A percentile compares a stretch with the other conserved stretches of the same genome.
Conservation (phyloP, 805 yeast genomes). For the Saccharomycopsis malanga region DNA sequence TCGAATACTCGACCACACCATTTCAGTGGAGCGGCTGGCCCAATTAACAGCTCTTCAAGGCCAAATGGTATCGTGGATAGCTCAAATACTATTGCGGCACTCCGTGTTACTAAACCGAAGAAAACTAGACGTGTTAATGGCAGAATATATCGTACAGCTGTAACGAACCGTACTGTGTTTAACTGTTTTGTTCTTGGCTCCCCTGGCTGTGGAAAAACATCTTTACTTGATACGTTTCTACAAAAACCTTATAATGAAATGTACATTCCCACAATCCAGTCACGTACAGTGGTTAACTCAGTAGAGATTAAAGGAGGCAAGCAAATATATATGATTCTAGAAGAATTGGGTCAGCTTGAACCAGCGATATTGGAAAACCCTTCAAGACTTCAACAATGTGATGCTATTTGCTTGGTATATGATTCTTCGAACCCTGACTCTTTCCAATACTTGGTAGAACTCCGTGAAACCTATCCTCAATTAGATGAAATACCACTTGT, state of each 20-base stretch:
- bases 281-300: conserved; percentile 80
- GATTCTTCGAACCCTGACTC: conserved; percentile 97
- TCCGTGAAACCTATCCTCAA: conserved; percentile 52
- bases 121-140: conserved; percentile 60
- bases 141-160: conserved; percentile 58
- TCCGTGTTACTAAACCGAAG: conserved; percentile 78
- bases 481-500: conserved; percentile 69
- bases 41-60: neutral
- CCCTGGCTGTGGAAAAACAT: conserved; percentile 79
- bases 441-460: conserved; percentile 70
- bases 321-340: conserved; percentile 85
- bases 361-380: conserved; percentile 72
- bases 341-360: conserved; percentile 84
- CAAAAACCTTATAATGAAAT: conserved; percentile 62
- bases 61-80: conserved; percentile 1
- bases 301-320: conserved; percentile 92
- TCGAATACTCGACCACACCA: neutral
- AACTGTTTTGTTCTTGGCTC: conserved; percentile 86
- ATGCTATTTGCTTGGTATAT: conserved; percentile 81
- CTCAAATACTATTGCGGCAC: conserved; percentile 37
- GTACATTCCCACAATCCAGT: conserved; percentile 77
- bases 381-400: conserved; percentile 71
- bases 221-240: conserved; percentile 74
- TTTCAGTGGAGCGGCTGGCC: neutral
- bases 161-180: conserved; percentile 82